Evolutionary conservation across 805 yeast genomes (phyloP).

Genomic region (Komagataella kurtzmanii): DNA sequence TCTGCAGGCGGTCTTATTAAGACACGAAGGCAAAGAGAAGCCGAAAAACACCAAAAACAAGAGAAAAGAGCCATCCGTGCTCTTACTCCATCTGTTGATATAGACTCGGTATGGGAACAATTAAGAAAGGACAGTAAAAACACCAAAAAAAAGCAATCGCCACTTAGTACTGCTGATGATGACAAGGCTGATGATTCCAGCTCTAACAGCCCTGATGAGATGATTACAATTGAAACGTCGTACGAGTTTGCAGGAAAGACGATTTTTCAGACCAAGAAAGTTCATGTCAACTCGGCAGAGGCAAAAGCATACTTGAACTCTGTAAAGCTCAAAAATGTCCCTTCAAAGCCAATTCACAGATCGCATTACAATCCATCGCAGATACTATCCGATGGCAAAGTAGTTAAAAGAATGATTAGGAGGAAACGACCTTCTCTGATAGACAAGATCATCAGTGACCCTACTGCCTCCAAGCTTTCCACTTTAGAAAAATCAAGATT

Average conservation of each 20-base stretch:
- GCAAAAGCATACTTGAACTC: constrained; percentile 70
- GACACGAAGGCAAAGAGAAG: constrained; percentile 50
- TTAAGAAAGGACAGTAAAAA: constrained; percentile 16
- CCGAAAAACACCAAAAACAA: constrained; percentile 21
- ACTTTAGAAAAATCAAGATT: constrained; percentile 86
- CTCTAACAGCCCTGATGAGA: constrained; percentile 21
- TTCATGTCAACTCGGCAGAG: constrained; percentile 68
- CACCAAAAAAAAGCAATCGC: background rate
- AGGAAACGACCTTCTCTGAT: constrained; percentile 64
- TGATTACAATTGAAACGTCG: constrained; percentile 58
- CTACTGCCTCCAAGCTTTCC: constrained; percentile 67
- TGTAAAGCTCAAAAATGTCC: constrained; percentile 20
- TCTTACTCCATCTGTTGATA: constrained; percentile 22
- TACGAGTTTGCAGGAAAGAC: constrained; percentile 87
- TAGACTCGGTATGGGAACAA: constrained; percentile 41
- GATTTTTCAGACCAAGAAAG: constrained; percentile 65
- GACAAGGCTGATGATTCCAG: background rate
- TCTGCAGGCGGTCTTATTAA: constrained; percentile 49
- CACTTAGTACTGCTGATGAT: background rate
- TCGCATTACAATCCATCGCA: background rate
- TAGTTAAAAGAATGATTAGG: constrained; percentile 18
- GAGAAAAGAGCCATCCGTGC: constrained; percentile 7
- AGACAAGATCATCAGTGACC: constrained; percentile 58
- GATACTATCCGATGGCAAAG: background rate
- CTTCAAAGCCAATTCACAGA: background rate